Evolutionary conservation across 1,284 basidiomycete species (phyloP).

Genomic region (Fomitopsis schrenkii): DNA sequence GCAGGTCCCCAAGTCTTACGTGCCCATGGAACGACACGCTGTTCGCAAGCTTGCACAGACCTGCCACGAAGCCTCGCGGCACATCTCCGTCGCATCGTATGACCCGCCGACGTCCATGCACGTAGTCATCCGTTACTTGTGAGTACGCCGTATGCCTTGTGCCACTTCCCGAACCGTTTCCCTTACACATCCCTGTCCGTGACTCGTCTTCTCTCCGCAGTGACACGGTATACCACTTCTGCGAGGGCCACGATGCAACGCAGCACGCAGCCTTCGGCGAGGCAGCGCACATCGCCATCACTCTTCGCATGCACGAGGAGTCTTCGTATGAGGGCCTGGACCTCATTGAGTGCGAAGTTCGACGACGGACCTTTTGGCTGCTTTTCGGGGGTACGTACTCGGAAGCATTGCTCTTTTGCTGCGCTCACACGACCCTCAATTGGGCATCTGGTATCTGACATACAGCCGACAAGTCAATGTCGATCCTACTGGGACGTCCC

Average conservation of each 20-base stretch:
- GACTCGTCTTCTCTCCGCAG: conserved; percentile 31
- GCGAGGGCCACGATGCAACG: conserved; percentile 83
- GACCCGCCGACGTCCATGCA: conserved; percentile 80
- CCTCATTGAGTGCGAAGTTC: conserved; percentile 80
- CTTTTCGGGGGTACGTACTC: conserved; percentile 67
- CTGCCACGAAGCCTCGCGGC: conserved; percentile 76
- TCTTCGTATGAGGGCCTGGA: conserved; percentile 74
- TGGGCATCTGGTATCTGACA: conserved; percentile 4
- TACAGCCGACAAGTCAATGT: conserved; percentile 84
- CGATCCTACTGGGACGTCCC: conserved; percentile 74
- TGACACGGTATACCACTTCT: conserved; percentile 81
- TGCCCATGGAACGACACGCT: conserved; percentile 75
- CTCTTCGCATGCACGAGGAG: conserved; percentile 81
- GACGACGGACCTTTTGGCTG: conserved; percentile 81
- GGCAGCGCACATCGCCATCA: conserved; percentile 76
- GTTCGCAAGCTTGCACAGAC: conserved; percentile 76
- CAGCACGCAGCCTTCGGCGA: conserved; percentile 82
- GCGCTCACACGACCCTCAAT: not conserved
- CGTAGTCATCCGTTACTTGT: conserved; percentile 82
- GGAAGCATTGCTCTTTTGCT: not conserved
- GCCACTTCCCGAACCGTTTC: conserved; percentile 4
- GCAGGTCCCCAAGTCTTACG: conserved; percentile 75
- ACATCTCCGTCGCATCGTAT: conserved; percentile 74
- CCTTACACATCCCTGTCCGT: conserved; percentile 8
- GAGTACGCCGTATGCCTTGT: conserved; percentile 27